Evolutionary conservation across 2,329 filamentous ascomycete species (phyloP).

Genomic region (Pseudocercospora ulei): DNA sequence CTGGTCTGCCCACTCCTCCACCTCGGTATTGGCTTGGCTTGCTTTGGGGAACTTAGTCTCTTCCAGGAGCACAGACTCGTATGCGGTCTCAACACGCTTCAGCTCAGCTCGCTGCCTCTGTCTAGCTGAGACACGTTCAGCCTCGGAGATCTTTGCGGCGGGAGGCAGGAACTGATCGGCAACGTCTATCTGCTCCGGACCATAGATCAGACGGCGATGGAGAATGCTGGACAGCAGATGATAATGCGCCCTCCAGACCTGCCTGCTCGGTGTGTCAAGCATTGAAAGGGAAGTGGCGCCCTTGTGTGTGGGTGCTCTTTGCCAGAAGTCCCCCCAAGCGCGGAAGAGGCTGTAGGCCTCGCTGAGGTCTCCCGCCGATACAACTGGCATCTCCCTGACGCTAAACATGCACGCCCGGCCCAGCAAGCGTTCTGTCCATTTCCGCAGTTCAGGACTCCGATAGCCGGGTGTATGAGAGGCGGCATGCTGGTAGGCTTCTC

Average conservation of each 20-base stretch:
- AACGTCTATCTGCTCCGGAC: conserved; percentile 26
- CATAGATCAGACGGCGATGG: conserved; percentile 53
- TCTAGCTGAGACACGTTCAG: conserved; percentile 28
- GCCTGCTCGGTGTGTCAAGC: conserved; percentile 43
- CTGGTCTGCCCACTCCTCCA: conserved; percentile 71
- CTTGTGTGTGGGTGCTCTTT: conserved; percentile 21
- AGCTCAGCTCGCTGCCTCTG: conserved; percentile 60
- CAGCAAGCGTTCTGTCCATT: conserved; percentile 32
- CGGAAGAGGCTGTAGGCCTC: conserved; percentile 39
- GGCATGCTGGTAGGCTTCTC: conserved; percentile 22
- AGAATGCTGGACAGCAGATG: conserved; percentile 66
- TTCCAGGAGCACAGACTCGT: conserved; percentile 66
- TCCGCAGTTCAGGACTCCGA: conserved; percentile 28
- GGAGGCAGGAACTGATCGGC: conserved; percentile 35
- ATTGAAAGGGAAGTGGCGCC: conserved; percentile 33
- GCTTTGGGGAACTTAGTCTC: conserved; percentile 80
- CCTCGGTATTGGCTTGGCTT: conserved; percentile 63
- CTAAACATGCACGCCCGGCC: conserved; percentile 29
- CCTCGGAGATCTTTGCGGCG: conserved; percentile 26
- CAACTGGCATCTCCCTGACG: conserved; percentile 22
- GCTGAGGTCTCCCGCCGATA: conserved; percentile 20
- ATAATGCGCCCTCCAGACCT: conserved; percentile 82
- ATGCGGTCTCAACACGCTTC: conserved; percentile 66
- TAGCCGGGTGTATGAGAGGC: conserved; percentile 26
- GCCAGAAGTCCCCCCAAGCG: conserved; percentile 62